These are phyloP conservation scores for Boletus huronensis DNA, from an alignment of 768 basidiomycete genomes.

Conservation along the genomic window DNA sequence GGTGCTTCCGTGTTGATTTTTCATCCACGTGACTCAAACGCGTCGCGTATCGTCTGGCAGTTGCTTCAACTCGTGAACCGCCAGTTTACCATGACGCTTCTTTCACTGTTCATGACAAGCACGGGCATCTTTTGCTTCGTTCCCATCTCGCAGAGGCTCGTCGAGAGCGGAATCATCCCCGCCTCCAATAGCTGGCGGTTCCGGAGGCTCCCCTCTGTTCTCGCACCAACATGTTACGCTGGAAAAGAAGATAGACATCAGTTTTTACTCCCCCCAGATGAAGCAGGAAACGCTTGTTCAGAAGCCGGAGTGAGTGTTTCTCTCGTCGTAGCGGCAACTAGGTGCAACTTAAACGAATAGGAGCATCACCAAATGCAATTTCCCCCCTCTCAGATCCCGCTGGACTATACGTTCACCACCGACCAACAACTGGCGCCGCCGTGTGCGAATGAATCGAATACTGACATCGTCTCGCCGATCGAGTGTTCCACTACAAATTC, in stretches of 20 bases:
- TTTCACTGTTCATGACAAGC: constrained; percentile 23
- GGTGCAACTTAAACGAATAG: background rate
- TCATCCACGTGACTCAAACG: constrained; percentile 18
- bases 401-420: background rate
- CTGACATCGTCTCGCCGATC: background rate
- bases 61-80: background rate
- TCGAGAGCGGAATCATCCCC: constrained; percentile 21
- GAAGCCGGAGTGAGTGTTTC: constrained; percentile 5
- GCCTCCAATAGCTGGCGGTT: constrained; percentile 5
- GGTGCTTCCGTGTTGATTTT: constrained; percentile 14
- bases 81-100: constrained; percentile 16
- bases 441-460: background rate
- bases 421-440: background rate
- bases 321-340: background rate
- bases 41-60: background rate
- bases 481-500: background rate
- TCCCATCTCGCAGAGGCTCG: constrained; percentile 24
- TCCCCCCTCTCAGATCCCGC: background rate
- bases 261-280: background rate
- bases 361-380: background rate
- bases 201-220: background rate
- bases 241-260: background rate
- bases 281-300: background rate
- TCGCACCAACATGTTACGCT: background rate
- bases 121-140: constrained; percentile 27